Conservation (phyloP, 73 alveolate genomes). For the Blepharisma japonicum region DNA sequence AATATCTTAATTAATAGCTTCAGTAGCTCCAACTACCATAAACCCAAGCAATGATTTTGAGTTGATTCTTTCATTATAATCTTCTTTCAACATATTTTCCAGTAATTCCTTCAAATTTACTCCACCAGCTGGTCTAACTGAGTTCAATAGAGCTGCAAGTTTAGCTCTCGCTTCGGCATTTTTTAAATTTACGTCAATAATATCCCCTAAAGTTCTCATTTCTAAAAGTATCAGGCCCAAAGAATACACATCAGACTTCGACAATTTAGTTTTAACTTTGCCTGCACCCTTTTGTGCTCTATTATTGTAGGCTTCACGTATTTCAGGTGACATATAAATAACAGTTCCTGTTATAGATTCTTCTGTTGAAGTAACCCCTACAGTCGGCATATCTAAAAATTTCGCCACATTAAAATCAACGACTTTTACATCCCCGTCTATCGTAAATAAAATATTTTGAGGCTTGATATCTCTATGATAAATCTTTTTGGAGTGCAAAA, state of each 20-base stretch:
- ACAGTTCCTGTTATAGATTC: neutral
- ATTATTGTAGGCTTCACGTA: neutral
- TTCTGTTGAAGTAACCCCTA: neutral
- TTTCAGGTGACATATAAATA: neutral
- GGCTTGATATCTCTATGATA: neutral
- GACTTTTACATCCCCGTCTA: neutral
- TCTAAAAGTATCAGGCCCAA: slow-evolving; percentile 8
- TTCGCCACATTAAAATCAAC: neutral
- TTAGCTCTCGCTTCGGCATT: too few relatives aligned
- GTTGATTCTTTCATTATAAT: too few relatives aligned
- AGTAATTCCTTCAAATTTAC: too few relatives aligned
- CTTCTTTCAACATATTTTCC: too few relatives aligned
- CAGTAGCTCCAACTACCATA: too few relatives aligned
- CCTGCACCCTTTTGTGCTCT: neutral
- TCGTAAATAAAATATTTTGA: neutral
- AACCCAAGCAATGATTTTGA: too few relatives aligned
- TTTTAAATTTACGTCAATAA: too few relatives aligned
- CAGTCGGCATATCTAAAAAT: neutral
- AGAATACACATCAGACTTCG: neutral
- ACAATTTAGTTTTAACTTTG: neutral
- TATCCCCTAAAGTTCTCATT: neutral
- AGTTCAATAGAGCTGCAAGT: too few relatives aligned
- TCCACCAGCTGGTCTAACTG: too few relatives aligned
- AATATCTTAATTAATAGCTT: too few relatives aligned
- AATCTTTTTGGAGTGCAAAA: too few relatives aligned